Evolutionary conservation across 225 moss, liverwort and hornwort genomes (phyloP).

Genomic region (Polytrichum commune): DNA sequence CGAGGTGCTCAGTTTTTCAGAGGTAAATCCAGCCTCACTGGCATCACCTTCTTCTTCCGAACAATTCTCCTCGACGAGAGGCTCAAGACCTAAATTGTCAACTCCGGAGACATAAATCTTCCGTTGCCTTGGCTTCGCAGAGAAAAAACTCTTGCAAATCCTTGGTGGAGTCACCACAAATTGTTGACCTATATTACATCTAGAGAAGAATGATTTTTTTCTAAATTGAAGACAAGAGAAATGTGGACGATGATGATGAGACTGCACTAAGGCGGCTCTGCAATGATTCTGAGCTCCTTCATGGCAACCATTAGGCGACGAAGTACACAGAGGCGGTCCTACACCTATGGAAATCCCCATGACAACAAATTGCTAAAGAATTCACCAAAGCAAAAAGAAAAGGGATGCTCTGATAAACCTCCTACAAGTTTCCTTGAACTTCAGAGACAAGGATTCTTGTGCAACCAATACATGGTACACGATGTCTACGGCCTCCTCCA

Average conservation of each 20-base stretch:
- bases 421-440: background rate
- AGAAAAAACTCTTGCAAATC: slow-evolving; percentile 7
- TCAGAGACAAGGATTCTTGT: background rate
- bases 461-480: background rate
- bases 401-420: too few relatives aligned
- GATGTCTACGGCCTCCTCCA: too few relatives aligned
- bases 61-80: slow-evolving; percentile 18
- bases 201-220: slow-evolving; percentile 6
- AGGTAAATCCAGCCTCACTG: background rate
- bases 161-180: slow-evolving; percentile 5
- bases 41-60: background rate
- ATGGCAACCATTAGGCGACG: slow-evolving; percentile 15
- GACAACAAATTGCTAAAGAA: background rate
- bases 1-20: slow-evolving; percentile 2
- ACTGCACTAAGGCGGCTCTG: background rate
- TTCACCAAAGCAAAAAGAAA: background rate
- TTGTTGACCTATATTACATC: slow-evolving; percentile 7
- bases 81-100: slow-evolving; percentile 30
- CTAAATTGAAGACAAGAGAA: slow-evolving; percentile 11
- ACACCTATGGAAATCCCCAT: slow-evolving; percentile 24
- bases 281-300: slow-evolving; percentile 18
- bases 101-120: slow-evolving; percentile 8
- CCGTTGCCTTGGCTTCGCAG: slow-evolving; percentile 16
- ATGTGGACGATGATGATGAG: background rate
- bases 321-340: slow-evolving; percentile 22